Conservation (phyloP, 2,329 filamentous ascomycete genomes). For the Spiromastix sp. region DNA sequence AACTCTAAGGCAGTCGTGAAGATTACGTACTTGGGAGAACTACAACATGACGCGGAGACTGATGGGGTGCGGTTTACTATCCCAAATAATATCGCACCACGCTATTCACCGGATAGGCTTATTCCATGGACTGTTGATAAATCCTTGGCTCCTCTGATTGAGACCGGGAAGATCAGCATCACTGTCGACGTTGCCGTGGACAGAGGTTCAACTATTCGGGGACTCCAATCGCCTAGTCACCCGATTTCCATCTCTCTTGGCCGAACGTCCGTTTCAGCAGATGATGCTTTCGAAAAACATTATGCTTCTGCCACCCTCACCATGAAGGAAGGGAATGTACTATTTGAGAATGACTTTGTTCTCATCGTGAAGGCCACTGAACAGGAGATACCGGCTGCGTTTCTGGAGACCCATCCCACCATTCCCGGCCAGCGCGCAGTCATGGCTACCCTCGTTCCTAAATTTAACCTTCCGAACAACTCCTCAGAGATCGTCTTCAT, state of each 20-base stretch:
- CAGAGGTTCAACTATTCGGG: conserved; percentile 46
- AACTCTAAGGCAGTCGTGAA: conserved; percentile 48
- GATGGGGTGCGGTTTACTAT: conserved; percentile 61
- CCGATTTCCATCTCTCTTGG: conserved; percentile 57
- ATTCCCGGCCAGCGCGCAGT: conserved; percentile 53
- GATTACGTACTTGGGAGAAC: conserved; percentile 57
- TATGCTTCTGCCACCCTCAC: conserved; percentile 53
- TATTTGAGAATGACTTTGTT: conserved; percentile 55
- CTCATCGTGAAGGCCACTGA: conserved; percentile 53
- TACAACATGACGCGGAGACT: conserved; percentile 59
- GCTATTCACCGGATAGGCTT: conserved; percentile 42
- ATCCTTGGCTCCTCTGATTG: conserved; percentile 11
- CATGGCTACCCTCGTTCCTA: conserved; percentile 62
- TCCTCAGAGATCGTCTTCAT: conserved; percentile 60
- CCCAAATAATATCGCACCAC: conserved; percentile 55
- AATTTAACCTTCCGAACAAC: conserved; percentile 50
- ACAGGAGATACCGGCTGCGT: conserved; percentile 49
- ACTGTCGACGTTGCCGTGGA: conserved; percentile 52
- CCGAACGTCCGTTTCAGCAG: conserved; percentile 38
- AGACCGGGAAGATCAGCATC: conserved; percentile 40
- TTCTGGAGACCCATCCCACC: conserved; percentile 56
- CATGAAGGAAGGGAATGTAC: conserved; percentile 22
- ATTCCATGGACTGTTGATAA: conserved; percentile 2
- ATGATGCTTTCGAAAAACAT: conserved; percentile 42
- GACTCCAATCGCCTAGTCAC: conserved; percentile 55